These are phyloP conservation scores for Exophiala alcalophila DNA, from an alignment of 2,329 filamentous ascomycete genomes.

Conservation along the genomic window DNA sequence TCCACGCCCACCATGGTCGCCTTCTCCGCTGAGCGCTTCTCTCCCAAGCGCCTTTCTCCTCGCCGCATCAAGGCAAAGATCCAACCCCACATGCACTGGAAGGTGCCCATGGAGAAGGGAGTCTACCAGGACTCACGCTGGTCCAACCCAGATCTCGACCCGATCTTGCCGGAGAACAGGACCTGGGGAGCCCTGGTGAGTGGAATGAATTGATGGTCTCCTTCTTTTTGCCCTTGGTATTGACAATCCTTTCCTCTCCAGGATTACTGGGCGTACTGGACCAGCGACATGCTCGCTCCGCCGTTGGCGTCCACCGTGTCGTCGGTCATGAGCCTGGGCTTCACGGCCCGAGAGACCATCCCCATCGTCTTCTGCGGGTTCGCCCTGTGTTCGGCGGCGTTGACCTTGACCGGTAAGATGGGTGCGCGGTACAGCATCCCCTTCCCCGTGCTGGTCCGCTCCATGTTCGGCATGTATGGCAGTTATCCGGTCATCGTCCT, in stretches of 20 bases:
- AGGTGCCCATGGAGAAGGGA: constrained; percentile 40
- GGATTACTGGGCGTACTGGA: constrained; percentile 44
- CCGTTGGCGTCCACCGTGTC: constrained; percentile 41
- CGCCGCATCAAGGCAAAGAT: constrained; percentile 37
- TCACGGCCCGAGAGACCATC: constrained; percentile 49
- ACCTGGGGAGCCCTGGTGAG: constrained; percentile 45
- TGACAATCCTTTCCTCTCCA: too few species aligned
- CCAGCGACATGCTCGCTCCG: constrained; percentile 47
- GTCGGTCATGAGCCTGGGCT: constrained; percentile 44
- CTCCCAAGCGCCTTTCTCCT: constrained; percentile 31
- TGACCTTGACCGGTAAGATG: constrained; percentile 50
- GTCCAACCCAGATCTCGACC: constrained; percentile 48
- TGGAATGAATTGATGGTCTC: neutral
- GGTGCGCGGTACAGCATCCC: constrained; percentile 35
- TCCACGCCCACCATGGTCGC: constrained; percentile 15
- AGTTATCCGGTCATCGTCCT: constrained; percentile 38
- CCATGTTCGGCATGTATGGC: constrained; percentile 40
- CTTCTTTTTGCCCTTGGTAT: too few species aligned
- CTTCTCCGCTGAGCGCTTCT: constrained; percentile 21
- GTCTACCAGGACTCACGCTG: constrained; percentile 44
- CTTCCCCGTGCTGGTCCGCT: constrained; percentile 36
- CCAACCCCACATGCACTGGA: constrained; percentile 38
- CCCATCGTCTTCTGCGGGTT: constrained; percentile 50
- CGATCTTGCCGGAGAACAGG: constrained; percentile 42
- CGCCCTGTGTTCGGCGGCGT: constrained; percentile 46